These are phyloP conservation scores for Mycena haematopus DNA, from an alignment of 768 basidiomycete genomes.

Conservation along the genomic window DNA sequence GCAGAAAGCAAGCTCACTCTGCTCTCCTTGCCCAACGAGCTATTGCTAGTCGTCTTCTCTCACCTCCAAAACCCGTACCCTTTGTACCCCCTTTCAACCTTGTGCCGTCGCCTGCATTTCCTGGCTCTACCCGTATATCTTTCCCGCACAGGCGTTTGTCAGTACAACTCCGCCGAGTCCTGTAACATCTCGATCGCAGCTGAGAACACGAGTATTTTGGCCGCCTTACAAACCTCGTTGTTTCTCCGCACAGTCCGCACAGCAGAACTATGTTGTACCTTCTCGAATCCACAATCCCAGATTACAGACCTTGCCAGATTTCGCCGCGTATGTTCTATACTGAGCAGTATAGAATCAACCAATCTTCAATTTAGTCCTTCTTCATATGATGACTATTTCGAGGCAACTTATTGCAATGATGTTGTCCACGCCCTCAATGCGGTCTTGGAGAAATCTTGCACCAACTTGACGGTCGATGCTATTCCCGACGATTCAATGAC, in stretches of 20 bases:
- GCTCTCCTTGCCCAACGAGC: slow-evolving; percentile 37
- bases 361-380: slow-evolving; percentile 10
- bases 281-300: slow-evolving; percentile 6
- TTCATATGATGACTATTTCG: slow-evolving; percentile 1
- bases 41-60: slow-evolving; percentile 22
- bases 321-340: slow-evolving; percentile 12
- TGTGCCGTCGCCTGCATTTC: slow-evolving; percentile 28
- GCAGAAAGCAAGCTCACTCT: neutral
- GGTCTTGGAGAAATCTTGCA: slow-evolving; percentile 25
- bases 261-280: slow-evolving; percentile 18
- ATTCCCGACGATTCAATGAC: neutral
- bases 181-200: slow-evolving; percentile 19
- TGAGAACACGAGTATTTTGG: neutral
- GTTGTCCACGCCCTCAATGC: slow-evolving; percentile 15
- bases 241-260: slow-evolving; percentile 17
- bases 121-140: slow-evolving; percentile 26
- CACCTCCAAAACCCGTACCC: slow-evolving; percentile 21
- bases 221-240: slow-evolving; percentile 22
- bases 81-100: slow-evolving; percentile 22
- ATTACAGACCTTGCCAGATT: slow-evolving; percentile 19
- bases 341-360: slow-evolving; percentile 14
- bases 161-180: neutral
- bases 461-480: slow-evolving; percentile 10
- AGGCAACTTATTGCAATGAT: neutral
- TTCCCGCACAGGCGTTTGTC: slow-evolving; percentile 11